These are phyloP conservation scores for Dactylellina sp. DNA, from an alignment of 2,329 filamentous ascomycete genomes.

Conservation along the genomic window DNA sequence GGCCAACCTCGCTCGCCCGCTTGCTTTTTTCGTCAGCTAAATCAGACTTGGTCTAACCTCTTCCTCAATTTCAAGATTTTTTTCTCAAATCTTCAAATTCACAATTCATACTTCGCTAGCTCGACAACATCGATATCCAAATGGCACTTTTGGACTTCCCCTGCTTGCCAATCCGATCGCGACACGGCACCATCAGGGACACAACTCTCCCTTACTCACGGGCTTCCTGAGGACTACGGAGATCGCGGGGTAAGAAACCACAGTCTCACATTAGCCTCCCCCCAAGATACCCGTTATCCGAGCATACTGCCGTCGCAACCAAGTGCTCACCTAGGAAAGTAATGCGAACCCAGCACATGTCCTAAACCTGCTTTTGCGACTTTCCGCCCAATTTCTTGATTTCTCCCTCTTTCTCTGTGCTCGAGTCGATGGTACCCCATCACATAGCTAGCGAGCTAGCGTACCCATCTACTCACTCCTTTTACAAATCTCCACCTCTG, in stretches of 20 bases:
- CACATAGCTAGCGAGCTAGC: too few species aligned
- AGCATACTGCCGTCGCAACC: conserved; percentile 23
- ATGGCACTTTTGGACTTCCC: conserved; percentile 4
- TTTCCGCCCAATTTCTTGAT: neutral
- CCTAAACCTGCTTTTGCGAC: conserved; percentile 27
- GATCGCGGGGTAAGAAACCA: conserved; percentile 39
- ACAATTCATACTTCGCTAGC: neutral
- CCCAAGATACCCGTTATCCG: conserved; percentile 16
- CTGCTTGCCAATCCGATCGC: neutral
- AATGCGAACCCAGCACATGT: neutral
- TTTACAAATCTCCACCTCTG: too few species aligned
- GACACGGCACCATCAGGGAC: conserved; percentile 2
- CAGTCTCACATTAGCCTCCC: conserved; percentile 3
- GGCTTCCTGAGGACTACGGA: conserved; percentile 6
- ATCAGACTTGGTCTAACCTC: neutral
- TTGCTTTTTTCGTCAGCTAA: conserved; percentile 4
- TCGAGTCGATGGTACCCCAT: too few species aligned
- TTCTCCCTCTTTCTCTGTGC: neutral
- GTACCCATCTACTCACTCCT: too few species aligned
- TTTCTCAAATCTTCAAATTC: neutral
- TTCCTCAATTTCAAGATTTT: conserved; percentile 17
- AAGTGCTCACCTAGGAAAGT: conserved; percentile 4
- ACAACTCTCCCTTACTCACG: neutral
- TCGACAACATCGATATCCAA: neutral
- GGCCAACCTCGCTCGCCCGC: conserved; percentile 15